These are phyloP conservation scores for Camelina sativa DNA, from an alignment of 345 rosid species.

Conservation along the genomic window DNA sequence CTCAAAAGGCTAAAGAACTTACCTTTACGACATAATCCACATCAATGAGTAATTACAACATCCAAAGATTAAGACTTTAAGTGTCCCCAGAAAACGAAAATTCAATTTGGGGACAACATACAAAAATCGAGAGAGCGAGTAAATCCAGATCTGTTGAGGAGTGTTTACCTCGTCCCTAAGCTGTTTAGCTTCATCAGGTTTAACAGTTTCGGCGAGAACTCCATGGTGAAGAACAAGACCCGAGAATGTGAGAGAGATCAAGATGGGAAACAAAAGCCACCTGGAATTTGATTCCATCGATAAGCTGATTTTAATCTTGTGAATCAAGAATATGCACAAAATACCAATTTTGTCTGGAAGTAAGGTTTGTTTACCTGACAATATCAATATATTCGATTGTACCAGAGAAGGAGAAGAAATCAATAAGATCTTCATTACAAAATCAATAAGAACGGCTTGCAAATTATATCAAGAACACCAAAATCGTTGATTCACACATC, in stretches of 20 bases:
- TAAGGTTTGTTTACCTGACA: slow-evolving; percentile 49
- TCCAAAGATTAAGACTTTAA: slow-evolving; percentile 28
- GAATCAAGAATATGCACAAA: slow-evolving; percentile 2
- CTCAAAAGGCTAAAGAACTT: slow-evolving; percentile 10
- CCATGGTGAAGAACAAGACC: slow-evolving; percentile 32
- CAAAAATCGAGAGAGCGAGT: not conserved
- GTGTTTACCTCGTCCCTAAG: slow-evolving; percentile 84
- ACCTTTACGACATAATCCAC: not conserved
- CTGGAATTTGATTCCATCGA: slow-evolving; percentile 34
- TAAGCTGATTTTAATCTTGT: not conserved
- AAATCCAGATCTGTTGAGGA: slow-evolving; percentile 8
- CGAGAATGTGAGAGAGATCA: slow-evolving; percentile 41
- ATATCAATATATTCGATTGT: slow-evolving; percentile 64
- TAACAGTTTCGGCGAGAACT: slow-evolving; percentile 69
- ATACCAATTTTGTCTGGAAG: not conserved
- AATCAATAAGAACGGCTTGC: not conserved
- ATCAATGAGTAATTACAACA: slow-evolving; percentile 7
- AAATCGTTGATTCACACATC: slow-evolving; percentile 9
- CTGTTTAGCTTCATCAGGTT: slow-evolving; percentile 70
- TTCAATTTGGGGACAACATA: not conserved
- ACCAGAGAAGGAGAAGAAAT: slow-evolving; percentile 80
- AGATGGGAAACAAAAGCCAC: slow-evolving; percentile 42
- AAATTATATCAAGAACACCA: not conserved
- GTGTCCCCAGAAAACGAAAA: not conserved
- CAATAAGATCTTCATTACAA: slow-evolving; percentile 66